phyloP scores from a whole-genome alignment of 768 basidiomycete genomes.

The Phylloporus sp. region DNA sequence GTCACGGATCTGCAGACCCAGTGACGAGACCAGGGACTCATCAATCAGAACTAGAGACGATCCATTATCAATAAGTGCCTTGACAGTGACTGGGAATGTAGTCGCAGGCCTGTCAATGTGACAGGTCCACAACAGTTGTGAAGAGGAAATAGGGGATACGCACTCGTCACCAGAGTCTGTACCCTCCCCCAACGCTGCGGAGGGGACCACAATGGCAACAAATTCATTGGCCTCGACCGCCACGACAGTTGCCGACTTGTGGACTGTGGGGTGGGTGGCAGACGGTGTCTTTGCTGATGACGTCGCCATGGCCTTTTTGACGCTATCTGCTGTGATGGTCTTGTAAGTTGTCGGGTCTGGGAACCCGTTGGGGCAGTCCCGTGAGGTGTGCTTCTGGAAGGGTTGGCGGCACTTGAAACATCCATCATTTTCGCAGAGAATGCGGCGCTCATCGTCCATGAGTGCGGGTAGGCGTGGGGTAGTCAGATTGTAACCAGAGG shows the following conservation, averaged over 20 bases:
- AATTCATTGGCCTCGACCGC: not conserved
- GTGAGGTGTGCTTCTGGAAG: not conserved
- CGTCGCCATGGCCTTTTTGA: not conserved
- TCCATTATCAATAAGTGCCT: slow-evolving; percentile 29
- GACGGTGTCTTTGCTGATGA: not conserved
- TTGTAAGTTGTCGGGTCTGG: not conserved
- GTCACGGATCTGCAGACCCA: not conserved
- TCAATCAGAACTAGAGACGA: slow-evolving; percentile 30
- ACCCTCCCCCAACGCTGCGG: not conserved
- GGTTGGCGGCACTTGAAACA: not conserved
- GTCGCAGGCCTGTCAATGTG: not conserved
- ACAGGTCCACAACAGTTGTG: slow-evolving; percentile 13
- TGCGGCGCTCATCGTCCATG: not conserved
- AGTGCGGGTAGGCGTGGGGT: not conserved
- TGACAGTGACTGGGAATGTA: not conserved
- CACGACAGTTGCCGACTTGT: not conserved
- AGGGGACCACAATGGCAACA: slow-evolving; percentile 1
- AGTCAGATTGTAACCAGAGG: too few species aligned
- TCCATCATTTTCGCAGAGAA: not conserved
- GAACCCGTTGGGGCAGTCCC: not conserved
- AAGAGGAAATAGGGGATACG: not conserved
- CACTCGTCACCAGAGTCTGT: slow-evolving; percentile 8
- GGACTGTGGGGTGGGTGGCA: not conserved
- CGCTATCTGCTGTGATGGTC: not conserved
- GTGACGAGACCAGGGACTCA: not conserved